Conservation (phyloP, 2,329 filamentous ascomycete genomes). For the Cladophialophora carrionii region DNA sequence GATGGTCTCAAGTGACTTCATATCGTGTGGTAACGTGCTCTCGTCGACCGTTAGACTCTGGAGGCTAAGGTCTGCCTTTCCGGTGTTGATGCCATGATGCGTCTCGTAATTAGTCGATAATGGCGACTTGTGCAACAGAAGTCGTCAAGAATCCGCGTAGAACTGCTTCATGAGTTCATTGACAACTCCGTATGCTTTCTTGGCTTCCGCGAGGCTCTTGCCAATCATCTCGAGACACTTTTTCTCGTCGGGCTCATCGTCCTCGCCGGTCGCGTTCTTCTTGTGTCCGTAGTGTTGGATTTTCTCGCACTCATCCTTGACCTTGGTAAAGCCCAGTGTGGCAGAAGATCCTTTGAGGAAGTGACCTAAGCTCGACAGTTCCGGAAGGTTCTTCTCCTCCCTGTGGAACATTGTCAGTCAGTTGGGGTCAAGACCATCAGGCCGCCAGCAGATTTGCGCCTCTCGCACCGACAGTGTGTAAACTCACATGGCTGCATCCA, state of each 20-base stretch:
- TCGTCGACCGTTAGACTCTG: background rate
- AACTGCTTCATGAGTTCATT: slow-evolving; percentile 71
- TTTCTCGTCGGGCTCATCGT: slow-evolving; percentile 67
- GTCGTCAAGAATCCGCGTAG: slow-evolving; percentile 57
- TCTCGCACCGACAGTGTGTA: background rate
- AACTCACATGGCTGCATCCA: slow-evolving; percentile 76
- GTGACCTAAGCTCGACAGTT: slow-evolving; percentile 83
- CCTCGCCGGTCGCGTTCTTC: slow-evolving; percentile 75
- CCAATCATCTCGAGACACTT: slow-evolving; percentile 71
- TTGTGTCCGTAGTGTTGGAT: slow-evolving; percentile 89
- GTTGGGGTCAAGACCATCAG: background rate
- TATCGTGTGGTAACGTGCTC: background rate
- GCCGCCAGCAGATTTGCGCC: background rate
- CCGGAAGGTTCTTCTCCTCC: slow-evolving; percentile 66
- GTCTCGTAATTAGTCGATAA: background rate
- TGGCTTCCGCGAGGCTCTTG: slow-evolving; percentile 70
- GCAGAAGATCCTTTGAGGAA: slow-evolving; percentile 97
- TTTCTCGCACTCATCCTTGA: slow-evolving; percentile 92
- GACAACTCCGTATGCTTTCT: slow-evolving; percentile 74
- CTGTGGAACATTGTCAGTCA: slow-evolving; percentile 51
- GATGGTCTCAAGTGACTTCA: background rate
- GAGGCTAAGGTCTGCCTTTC: slow-evolving; percentile 2
- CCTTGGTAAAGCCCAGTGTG: slow-evolving; percentile 85
- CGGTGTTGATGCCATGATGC: background rate
- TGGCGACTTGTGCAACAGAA: background rate